Conservation (phyloP, 108 stramenopile species). For the Conticribra weissflogii region DNA sequence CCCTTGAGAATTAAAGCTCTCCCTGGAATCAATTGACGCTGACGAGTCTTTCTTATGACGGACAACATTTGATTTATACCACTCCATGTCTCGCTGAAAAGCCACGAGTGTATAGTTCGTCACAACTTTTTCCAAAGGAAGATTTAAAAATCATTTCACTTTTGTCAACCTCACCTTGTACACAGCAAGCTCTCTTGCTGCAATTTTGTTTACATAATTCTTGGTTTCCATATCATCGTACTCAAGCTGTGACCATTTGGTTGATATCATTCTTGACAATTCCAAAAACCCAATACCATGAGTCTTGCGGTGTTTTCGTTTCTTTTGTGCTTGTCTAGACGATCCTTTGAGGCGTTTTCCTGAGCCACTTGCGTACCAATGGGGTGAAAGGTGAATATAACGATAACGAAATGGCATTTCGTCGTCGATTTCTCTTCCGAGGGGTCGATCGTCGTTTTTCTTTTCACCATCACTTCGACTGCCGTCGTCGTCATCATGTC, state of each 20-base stretch:
- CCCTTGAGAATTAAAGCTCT: too few species aligned
- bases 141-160: slow-evolving; percentile 1
- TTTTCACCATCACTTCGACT: too few species aligned
- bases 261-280: slow-evolving; percentile 58
- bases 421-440: slow-evolving; percentile 13
- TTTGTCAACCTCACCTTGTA: slow-evolving; percentile 20
- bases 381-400: slow-evolving; percentile 10
- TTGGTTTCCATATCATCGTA: slow-evolving; percentile 26
- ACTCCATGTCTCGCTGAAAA: background rate
- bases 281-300: slow-evolving; percentile 78
- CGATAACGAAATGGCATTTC: slow-evolving; percentile 36
- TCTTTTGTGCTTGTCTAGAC: background rate
- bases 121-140: background rate
- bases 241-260: slow-evolving; percentile 49
- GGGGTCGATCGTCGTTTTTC: slow-evolving; percentile 8
- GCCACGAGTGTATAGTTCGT: background rate
- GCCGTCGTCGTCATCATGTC: slow-evolving; percentile 1
- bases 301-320: slow-evolving; percentile 57
- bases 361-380: slow-evolving; percentile 24
- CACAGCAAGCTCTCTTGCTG: slow-evolving; percentile 11
- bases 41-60: too few species aligned
- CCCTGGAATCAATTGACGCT: too few species aligned
- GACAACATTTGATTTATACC: too few species aligned
- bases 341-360: too few species aligned
- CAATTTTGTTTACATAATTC: slow-evolving; percentile 12